Conservation (phyloP, 2,329 filamentous ascomycete genomes). For the Cladosporium oxysporum region DNA sequence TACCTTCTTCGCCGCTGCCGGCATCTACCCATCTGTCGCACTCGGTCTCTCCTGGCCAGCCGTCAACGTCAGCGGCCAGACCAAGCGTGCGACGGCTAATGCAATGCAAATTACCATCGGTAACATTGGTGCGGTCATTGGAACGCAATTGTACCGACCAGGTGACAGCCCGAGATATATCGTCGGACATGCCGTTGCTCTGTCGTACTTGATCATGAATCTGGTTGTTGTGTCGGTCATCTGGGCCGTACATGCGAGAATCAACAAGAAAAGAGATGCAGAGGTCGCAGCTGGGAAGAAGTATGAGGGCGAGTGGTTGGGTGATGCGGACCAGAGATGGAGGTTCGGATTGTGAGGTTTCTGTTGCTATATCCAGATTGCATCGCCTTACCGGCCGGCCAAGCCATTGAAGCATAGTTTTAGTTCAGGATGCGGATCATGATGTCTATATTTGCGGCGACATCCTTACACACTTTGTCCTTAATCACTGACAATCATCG, state of each 20-base stretch:
- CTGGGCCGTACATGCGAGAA: slow-evolving; percentile 56
- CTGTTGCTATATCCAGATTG: background rate
- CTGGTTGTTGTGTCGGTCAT: slow-evolving; percentile 55
- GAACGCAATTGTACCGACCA: slow-evolving; percentile 68
- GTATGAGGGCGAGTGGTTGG: slow-evolving; percentile 57
- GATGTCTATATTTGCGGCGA: background rate
- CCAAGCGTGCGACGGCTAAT: slow-evolving; percentile 67
- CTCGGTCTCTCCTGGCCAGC: slow-evolving; percentile 69
- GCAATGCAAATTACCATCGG: slow-evolving; percentile 73
- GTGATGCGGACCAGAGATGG: slow-evolving; percentile 66
- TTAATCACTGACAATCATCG: background rate
- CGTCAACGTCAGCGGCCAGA: slow-evolving; percentile 71
- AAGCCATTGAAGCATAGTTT: background rate
- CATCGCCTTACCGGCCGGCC: background rate
- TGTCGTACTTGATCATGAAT: slow-evolving; percentile 65
- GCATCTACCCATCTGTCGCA: slow-evolving; percentile 67
- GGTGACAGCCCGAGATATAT: slow-evolving; percentile 63
- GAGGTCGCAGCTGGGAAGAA: slow-evolving; percentile 49
- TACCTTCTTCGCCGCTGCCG: slow-evolving; percentile 49
- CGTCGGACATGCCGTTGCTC: slow-evolving; percentile 66
- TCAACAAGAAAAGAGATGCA: slow-evolving; percentile 59
- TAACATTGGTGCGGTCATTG: slow-evolving; percentile 67
- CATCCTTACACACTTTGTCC: background rate
- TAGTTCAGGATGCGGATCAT: no score
- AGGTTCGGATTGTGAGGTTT: slow-evolving; percentile 51